Conservation (phyloP, 2,329 filamentous ascomycete genomes). For the Cladophialophora carrionii region DNA sequence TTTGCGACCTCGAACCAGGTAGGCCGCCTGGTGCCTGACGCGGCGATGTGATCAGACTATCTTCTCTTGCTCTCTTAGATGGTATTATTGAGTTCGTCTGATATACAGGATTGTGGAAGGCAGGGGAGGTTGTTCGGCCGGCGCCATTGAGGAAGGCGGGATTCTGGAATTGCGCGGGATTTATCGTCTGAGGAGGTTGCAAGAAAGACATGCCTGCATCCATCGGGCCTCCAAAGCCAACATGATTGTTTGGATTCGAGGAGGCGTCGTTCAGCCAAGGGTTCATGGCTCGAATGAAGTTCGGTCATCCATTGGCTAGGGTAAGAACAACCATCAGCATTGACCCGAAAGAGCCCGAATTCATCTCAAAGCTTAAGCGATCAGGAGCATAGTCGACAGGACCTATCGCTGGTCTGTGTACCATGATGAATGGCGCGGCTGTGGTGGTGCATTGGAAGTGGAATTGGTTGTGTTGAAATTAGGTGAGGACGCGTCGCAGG, state of each 20-base stretch:
- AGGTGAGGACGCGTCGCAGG: slow-evolving; percentile 28
- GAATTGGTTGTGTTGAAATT: slow-evolving; percentile 13
- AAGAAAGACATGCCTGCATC: slow-evolving; percentile 55
- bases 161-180: slow-evolving; percentile 57
- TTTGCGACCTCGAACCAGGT: slow-evolving; percentile 86
- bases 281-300: slow-evolving; percentile 55
- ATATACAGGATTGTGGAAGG: slow-evolving; percentile 76
- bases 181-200: slow-evolving; percentile 52
- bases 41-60: slow-evolving; percentile 81
- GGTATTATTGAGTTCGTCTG: slow-evolving; percentile 85
- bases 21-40: slow-evolving; percentile 73
- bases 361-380: slow-evolving; percentile 20
- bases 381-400: slow-evolving; percentile 7
- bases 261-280: slow-evolving; percentile 55
- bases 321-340: slow-evolving; percentile 42
- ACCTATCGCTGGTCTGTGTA: slow-evolving; percentile 7
- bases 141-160: slow-evolving; percentile 76
- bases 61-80: slow-evolving; percentile 83
- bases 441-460: slow-evolving; percentile 20
- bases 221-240: slow-evolving; percentile 51
- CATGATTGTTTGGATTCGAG: slow-evolving; percentile 55
- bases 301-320: slow-evolving; percentile 51
- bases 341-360: slow-evolving; percentile 19
- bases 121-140: slow-evolving; percentile 80
- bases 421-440: slow-evolving; percentile 19